Percentiles rank a stretch among this genome's conserved stretches.
Conservation (phyloP, 73 alveolate genomes). For the Tetrahymena thermophila region DNA sequence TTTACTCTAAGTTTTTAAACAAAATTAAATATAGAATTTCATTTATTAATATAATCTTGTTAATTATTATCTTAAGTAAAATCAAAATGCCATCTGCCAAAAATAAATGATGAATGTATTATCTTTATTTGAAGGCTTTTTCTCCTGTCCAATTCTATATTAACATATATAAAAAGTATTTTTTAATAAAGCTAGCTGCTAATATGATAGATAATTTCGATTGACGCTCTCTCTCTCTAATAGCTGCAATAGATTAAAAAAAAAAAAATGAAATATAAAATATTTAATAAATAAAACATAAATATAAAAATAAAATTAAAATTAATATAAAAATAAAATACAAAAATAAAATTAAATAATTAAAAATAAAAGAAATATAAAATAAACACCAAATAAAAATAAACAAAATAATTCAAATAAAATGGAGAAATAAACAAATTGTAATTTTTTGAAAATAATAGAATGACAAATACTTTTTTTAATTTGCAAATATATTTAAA, state of each 20-base stretch:
- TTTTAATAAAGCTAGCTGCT: background rate
- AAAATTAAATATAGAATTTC: background rate
- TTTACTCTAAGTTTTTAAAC: background rate
- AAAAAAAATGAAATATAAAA: background rate
- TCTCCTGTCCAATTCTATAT: background rate
- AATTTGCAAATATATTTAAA: no score
- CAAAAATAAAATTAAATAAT: background rate
- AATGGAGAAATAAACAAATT: no score
- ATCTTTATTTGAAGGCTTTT: background rate
- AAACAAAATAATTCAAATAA: background rate
- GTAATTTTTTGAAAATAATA: no score
- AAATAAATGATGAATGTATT: background rate
- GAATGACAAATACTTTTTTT: no score
- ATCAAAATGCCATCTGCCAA: slow-evolving; percentile 2
- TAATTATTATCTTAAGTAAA: background rate
- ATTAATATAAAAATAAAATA: background rate
- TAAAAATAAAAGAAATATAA: background rate
- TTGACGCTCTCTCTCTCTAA: background rate
- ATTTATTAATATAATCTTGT: background rate
- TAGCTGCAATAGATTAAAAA: background rate
- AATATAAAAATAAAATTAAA: background rate
- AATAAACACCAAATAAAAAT: background rate
- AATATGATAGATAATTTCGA: background rate
- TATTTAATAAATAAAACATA: background rate
- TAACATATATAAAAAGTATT: background rate